Evolutionary conservation across 305 asterid species (phyloP).

Genomic region (Caryopteris hybrid): DNA sequence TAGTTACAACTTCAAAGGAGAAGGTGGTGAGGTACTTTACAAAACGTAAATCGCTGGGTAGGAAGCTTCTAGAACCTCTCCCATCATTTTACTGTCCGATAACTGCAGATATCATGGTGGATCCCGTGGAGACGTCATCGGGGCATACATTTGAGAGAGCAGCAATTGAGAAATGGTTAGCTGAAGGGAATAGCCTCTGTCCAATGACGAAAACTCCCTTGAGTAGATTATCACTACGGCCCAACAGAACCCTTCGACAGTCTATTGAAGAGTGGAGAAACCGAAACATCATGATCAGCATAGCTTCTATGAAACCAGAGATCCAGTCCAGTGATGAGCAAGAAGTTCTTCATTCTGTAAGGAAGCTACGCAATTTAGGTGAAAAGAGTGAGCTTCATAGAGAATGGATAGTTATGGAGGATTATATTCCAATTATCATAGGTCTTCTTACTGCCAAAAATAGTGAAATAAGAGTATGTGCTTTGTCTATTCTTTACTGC

Average conservation of each 20-base stretch:
- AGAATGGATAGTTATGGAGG: constrained; percentile 55
- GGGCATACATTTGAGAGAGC: constrained; percentile 45
- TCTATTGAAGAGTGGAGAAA: constrained; percentile 53
- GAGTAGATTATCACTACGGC: constrained; percentile 24
- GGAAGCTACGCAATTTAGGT: constrained; percentile 24
- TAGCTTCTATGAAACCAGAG: constrained; percentile 41
- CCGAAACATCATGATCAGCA: constrained; percentile 38
- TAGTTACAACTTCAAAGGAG: constrained; percentile 29
- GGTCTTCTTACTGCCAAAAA: constrained; percentile 27
- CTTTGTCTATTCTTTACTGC: constrained; percentile 33
- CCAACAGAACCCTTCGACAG: constrained; percentile 41
- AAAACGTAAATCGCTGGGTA: constrained; percentile 40
- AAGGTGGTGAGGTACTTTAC: constrained; percentile 34
- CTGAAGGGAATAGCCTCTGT: constrained; percentile 32
- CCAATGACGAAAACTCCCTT: constrained; percentile 39
- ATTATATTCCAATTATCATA: constrained; percentile 34
- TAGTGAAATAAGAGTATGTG: constrained; percentile 24
- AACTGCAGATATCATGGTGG: constrained; percentile 39
- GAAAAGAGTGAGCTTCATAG: constrained; percentile 32
- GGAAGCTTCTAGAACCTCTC: constrained; percentile 41
- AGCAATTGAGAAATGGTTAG: constrained; percentile 41
- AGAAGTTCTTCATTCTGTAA: constrained; percentile 26
- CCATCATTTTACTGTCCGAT: constrained; percentile 47
- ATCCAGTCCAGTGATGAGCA: constrained; percentile 27
- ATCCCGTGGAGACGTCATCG: constrained; percentile 43